Evolutionary conservation across 805 yeast genomes (phyloP).

Genomic region (Soucietia sequanensis): DNA sequence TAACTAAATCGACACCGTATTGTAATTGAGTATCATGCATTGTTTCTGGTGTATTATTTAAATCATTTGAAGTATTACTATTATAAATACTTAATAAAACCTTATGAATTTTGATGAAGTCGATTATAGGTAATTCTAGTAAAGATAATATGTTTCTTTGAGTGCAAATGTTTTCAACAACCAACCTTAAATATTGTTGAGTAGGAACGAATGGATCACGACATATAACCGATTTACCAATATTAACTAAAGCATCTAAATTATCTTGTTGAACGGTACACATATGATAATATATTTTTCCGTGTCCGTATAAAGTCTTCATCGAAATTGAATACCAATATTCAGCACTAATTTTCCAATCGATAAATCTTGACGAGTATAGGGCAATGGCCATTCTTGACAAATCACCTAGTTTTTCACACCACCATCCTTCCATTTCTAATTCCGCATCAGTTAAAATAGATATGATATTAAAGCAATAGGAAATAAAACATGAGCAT

Average conservation of each 20-base stretch:
- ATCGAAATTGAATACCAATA: conserved; percentile 79
- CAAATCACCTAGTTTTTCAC: conserved; percentile 81
- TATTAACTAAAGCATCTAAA: conserved; percentile 73
- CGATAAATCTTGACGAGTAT: conserved; percentile 74
- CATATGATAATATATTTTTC: conserved; percentile 83
- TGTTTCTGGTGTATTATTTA: conserved; percentile 14
- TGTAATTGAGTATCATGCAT: conserved; percentile 47
- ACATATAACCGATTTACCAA: conserved; percentile 77
- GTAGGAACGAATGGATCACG: conserved; percentile 85
- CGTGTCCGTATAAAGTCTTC: conserved; percentile 76
- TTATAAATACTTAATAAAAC: conserved; percentile 58
- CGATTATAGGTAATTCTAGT: conserved; percentile 59
- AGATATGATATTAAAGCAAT: conserved; percentile 62
- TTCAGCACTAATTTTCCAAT: conserved; percentile 82
- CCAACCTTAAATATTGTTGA: conserved; percentile 70
- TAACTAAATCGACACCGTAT: conserved; percentile 58
- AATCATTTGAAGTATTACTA: conserved; percentile 8
- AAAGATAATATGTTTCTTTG: conserved; percentile 58
- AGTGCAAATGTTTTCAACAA: conserved; percentile 75
- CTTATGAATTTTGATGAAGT: conserved; percentile 65
- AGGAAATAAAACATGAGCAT: conserved; percentile 69
- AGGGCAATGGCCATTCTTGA: conserved; percentile 87
- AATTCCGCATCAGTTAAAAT: conserved; percentile 53
- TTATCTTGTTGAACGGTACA: conserved; percentile 81
- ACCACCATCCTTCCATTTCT: conserved; percentile 74